phyloP scores from a whole-genome alignment of 345 rosid species.

The Populus davidiana region DNA sequence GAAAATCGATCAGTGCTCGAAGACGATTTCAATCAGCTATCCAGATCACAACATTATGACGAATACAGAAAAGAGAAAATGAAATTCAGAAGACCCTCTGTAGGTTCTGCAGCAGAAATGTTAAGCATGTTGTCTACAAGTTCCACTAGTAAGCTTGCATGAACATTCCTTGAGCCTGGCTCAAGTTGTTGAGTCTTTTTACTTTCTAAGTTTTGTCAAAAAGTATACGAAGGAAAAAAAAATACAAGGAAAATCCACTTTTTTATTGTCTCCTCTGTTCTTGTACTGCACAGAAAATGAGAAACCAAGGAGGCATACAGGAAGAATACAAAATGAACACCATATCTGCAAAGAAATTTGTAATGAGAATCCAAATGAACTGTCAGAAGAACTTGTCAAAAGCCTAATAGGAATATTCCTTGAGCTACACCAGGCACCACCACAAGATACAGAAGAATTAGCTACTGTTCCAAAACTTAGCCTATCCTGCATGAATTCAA shows the following conservation, averaged over 20 bases:
- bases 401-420: conserved; percentile 69
- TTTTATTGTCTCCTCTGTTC: not conserved
- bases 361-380: conserved; percentile 57
- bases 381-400: conserved; percentile 70
- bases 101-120: conserved; percentile 57
- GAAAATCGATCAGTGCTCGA: conserved; percentile 15
- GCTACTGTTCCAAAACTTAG: conserved; percentile 52
- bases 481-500: conserved; percentile 47
- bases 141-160: conserved; percentile 42
- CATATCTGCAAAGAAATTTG: conserved; percentile 30
- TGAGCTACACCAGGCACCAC: conserved; percentile 47
- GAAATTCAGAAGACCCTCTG: conserved; percentile 55
- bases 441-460: conserved; percentile 35
- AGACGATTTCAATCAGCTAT: conserved; percentile 37
- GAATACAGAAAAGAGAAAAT: conserved; percentile 34
- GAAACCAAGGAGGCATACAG: conserved; percentile 40
- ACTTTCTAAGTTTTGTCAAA: too few relatives aligned
- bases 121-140: conserved; percentile 42
- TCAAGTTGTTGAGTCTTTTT: not conserved
- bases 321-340: conserved; percentile 38
- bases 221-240: not conserved
- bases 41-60: conserved; percentile 50
- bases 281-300: conserved; percentile 41
- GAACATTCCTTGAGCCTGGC: not conserved
- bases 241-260: not conserved